Percentiles rank a stretch among this genome's conserved stretches.
phyloP scores from a whole-genome alignment of 345 rosid genomes.

The Carallia brachiata region DNA sequence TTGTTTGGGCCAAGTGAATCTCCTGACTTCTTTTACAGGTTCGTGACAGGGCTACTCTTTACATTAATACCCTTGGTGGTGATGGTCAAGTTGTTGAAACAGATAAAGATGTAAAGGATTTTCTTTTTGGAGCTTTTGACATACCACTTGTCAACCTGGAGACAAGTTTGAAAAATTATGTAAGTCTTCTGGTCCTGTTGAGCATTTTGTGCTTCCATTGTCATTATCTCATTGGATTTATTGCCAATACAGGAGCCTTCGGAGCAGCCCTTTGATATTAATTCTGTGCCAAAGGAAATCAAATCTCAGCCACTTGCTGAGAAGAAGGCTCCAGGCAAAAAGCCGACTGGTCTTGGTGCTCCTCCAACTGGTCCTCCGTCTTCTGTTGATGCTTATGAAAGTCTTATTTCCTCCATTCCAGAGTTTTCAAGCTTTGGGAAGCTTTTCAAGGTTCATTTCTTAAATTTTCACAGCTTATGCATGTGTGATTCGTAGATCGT shows the following conservation, averaged over 20 bases:
- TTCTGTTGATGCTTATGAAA: conserved; percentile 78
- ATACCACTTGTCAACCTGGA: conserved; percentile 84
- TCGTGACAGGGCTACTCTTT: conserved; percentile 96
- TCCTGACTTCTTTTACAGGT: conserved; percentile 45
- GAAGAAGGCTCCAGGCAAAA: conserved; percentile 91
- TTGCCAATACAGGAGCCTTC: conserved; percentile 64
- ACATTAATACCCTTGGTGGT: conserved; percentile 72
- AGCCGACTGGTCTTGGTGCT: conserved; percentile 81
- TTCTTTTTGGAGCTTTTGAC: conserved; percentile 81
- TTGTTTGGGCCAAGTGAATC: not conserved
- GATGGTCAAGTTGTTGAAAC: conserved; percentile 62
- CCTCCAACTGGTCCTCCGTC: conserved; percentile 61
- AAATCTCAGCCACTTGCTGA: conserved; percentile 84
- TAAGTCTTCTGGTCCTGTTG: conserved; percentile 37
- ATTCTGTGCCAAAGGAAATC: conserved; percentile 82
- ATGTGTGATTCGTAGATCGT: not conserved
- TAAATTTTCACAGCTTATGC: not conserved
- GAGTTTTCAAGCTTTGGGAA: conserved; percentile 80
- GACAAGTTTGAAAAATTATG: conserved; percentile 86
- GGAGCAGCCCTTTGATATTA: conserved; percentile 74
- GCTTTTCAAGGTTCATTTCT: conserved; percentile 74
- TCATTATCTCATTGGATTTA: conserved; percentile 11
- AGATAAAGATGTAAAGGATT: conserved; percentile 56
- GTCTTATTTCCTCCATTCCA: conserved; percentile 72
- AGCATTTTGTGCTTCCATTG: conserved; percentile 15